Percentiles rank a stretch among this genome's conserved stretches.
These are phyloP conservation scores for Alternaria gansuensis DNA, from an alignment of 2,329 filamentous ascomycete genomes.

Conservation along the genomic window DNA sequence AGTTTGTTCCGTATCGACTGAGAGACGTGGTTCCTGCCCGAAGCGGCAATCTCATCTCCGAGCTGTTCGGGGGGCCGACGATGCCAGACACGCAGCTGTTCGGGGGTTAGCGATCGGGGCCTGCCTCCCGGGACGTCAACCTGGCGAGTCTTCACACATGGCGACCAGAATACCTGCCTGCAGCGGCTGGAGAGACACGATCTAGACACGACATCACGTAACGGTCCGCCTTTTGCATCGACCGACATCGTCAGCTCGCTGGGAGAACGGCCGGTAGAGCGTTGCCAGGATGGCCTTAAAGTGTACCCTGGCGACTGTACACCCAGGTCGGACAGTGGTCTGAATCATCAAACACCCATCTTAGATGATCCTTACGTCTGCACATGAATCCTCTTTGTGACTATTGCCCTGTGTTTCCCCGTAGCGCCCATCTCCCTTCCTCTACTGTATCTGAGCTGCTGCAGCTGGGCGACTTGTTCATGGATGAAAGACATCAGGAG, in stretches of 20 bases:
- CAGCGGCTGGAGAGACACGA: not conserved
- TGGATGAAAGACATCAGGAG: not conserved
- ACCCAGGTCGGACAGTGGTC: not conserved
- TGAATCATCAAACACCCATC: slow-evolving; percentile 8
- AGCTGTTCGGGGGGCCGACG: not conserved
- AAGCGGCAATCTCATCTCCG: slow-evolving; percentile 12
- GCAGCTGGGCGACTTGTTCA: not conserved
- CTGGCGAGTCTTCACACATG: not conserved
- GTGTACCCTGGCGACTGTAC: not conserved
- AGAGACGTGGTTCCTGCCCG: slow-evolving; percentile 6
- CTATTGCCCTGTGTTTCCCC: not conserved
- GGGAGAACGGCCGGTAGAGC: not conserved
- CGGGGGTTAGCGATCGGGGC: not conserved
- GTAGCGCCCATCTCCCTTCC: not conserved
- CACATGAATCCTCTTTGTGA: slow-evolving; percentile 1
- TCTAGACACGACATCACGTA: slow-evolving; percentile 9
- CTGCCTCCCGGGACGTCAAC: not conserved
- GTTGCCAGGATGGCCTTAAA: not conserved
- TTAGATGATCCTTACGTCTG: slow-evolving; percentile 5
- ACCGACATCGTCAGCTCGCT: not conserved
- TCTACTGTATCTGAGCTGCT: not conserved
- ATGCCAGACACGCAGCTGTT: slow-evolving; percentile 1
- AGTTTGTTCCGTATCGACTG: not conserved
- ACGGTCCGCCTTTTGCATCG: slow-evolving; percentile 4
- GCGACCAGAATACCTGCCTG: not conserved